Conservation (phyloP, 345 rosid genomes). For the Nasturtium officinale region DNA sequence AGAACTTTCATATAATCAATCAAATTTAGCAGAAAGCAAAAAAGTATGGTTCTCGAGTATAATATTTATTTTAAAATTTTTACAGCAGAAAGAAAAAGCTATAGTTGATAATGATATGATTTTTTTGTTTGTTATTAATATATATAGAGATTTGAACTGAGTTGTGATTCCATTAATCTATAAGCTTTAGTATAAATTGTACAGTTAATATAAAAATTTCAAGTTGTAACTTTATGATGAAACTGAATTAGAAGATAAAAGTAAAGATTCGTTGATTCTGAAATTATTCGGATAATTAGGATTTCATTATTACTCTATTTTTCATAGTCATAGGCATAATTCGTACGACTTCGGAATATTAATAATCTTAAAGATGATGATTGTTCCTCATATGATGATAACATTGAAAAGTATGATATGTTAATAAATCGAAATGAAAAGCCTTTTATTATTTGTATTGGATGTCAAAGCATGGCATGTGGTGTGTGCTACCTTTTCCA, state of each 20-base stretch:
- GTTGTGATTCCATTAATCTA: too few species aligned
- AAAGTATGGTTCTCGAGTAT: constrained; percentile 21
- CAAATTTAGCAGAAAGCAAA: constrained; percentile 44
- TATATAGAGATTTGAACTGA: neutral
- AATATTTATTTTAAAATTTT: neutral
- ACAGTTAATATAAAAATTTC: neutral
- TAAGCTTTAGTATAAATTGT: neutral
- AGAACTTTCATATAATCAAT: constrained; percentile 42
- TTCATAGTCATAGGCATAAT: constrained; percentile 13
- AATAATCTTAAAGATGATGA: constrained; percentile 27
- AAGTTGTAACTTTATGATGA: neutral
- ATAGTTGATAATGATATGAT: constrained; percentile 2
- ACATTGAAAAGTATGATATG: constrained; percentile 6
- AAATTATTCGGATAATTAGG: too few species aligned
- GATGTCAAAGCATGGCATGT: constrained; percentile 40
- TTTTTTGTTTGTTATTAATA: neutral
- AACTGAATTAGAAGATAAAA: too few species aligned
- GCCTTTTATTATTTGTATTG: constrained; percentile 10
- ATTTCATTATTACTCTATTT: constrained; percentile 12
- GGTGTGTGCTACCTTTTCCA: constrained; percentile 27
- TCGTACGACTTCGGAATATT: constrained; percentile 28
- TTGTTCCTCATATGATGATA: constrained; percentile 34
- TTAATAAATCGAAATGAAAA: constrained; percentile 3
- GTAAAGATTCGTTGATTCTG: too few species aligned
- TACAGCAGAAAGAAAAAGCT: constrained; percentile 19